Evolutionary conservation across 495 filamentous ascomycete species (phyloP).

Genomic region (Trypethelium eluteriae): DNA sequence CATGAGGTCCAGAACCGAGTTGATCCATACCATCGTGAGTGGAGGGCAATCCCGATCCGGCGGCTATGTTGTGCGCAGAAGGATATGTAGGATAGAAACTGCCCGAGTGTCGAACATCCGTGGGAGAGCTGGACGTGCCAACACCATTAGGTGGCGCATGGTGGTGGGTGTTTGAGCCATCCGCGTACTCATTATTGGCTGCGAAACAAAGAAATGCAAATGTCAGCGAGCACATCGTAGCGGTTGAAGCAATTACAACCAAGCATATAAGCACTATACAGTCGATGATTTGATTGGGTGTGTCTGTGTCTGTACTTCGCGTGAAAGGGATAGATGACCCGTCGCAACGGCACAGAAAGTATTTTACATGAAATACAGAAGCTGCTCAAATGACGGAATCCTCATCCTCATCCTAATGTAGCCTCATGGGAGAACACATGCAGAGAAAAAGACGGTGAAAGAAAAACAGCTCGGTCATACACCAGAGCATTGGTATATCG

Average conservation of each 20-base stretch:
- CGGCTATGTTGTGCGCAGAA: conserved; percentile 47
- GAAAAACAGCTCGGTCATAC: background rate
- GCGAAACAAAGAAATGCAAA: conserved; percentile 34
- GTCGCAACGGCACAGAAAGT: conserved; percentile 5
- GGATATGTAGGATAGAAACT: conserved; percentile 70
- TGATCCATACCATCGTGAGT: conserved; percentile 60
- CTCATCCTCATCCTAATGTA: background rate
- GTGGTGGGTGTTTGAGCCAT: conserved; percentile 56
- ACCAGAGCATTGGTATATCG: conserved; percentile 10
- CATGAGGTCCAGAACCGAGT: conserved; percentile 37
- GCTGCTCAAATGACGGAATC: background rate
- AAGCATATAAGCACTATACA: background rate
- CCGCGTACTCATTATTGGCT: conserved; percentile 51
- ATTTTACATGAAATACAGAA: background rate
- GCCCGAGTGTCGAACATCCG: conserved; percentile 65
- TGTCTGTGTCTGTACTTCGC: conserved; percentile 2
- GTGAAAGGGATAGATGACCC: background rate
- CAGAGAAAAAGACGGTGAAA: background rate
- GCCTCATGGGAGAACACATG: background rate
- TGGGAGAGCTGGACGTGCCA: conserved; percentile 19
- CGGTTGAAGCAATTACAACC: conserved; percentile 14
- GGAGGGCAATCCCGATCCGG: conserved; percentile 53
- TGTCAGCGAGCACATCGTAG: conserved; percentile 38
- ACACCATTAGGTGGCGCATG: conserved; percentile 43
- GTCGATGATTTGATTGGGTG: conserved; percentile 3